These are phyloP conservation scores for Otatea glauca DNA, from an alignment of 176 grass and related monocot genomes.

Conservation along the genomic window DNA sequence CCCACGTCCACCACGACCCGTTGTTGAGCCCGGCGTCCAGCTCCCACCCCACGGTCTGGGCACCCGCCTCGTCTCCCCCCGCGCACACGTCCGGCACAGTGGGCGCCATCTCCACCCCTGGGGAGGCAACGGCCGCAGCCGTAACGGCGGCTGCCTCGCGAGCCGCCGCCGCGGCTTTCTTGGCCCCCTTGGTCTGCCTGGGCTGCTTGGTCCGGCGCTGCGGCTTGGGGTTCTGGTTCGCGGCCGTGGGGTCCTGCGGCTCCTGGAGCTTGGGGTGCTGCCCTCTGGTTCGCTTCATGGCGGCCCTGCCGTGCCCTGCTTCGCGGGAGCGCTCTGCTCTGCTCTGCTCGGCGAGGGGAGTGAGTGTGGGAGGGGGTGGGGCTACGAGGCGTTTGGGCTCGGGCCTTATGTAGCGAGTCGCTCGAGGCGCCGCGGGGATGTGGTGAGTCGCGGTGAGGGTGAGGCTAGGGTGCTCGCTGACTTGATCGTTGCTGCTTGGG, in stretches of 20 bases:
- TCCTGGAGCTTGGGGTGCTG: conserved; percentile 42
- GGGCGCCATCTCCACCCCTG: not conserved
- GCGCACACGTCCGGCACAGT: conserved; percentile 29
- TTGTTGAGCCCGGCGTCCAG: conserved; percentile 42
- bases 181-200: conserved; percentile 42
- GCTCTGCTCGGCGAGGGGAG: not conserved
- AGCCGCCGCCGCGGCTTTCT: not conserved
- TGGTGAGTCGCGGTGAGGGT: too few relatives aligned
- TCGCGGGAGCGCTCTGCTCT: not conserved
- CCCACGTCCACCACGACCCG: conserved; percentile 63
- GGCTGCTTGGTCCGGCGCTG: conserved; percentile 52
- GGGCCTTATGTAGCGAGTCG: conserved; percentile 34
- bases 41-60: conserved; percentile 50
- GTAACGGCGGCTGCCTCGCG: not conserved
- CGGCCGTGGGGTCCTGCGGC: not conserved
- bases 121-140: not conserved
- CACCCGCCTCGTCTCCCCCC: not conserved
- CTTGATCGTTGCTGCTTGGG: not conserved
- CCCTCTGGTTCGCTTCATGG: conserved; percentile 65
- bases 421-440: not conserved
- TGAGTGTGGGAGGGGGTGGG: not conserved
- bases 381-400: not conserved
- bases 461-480: not conserved
- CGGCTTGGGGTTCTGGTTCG: conserved; percentile 27
- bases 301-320: too few relatives aligned